A percentile compares a stretch with the other conserved stretches of the same genome.
phyloP scores from a whole-genome alignment of 495 filamentous ascomycete genomes.

The Darksidea phi region DNA sequence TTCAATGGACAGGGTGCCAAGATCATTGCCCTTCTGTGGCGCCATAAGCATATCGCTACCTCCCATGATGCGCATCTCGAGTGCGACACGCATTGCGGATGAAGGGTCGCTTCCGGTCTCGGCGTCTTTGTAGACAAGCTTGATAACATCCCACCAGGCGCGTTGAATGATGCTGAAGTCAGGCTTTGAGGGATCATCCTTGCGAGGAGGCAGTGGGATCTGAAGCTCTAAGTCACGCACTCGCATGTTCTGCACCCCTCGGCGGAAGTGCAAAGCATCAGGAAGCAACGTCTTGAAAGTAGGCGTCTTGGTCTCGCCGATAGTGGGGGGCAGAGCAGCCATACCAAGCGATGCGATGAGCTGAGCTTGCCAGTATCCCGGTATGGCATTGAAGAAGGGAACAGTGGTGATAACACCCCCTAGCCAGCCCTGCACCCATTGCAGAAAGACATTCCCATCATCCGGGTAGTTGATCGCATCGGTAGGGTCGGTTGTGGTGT shows the following conservation, averaged over 20 bases:
- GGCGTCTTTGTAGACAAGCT: conserved; percentile 45
- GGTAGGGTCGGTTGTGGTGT: conserved; percentile 42
- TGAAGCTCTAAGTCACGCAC: conserved; percentile 54
- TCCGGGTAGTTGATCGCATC: conserved; percentile 47
- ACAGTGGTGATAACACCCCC: conserved; percentile 44
- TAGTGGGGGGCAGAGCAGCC: conserved; percentile 46
- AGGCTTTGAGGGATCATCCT: conserved; percentile 41
- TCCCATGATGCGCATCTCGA: conserved; percentile 56
- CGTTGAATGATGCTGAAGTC: conserved; percentile 48
- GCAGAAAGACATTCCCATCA: conserved; percentile 44
- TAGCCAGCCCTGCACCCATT: conserved; percentile 52
- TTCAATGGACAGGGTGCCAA: conserved; percentile 53
- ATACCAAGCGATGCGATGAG: conserved; percentile 47
- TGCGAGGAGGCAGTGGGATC: conserved; percentile 48
- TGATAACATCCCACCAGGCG: conserved; percentile 57
- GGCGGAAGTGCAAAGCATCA: conserved; percentile 55
- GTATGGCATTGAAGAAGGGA: conserved; percentile 46
- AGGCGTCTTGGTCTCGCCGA: conserved; percentile 36
- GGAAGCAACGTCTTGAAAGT: conserved; percentile 49
- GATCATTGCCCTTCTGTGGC: conserved; percentile 50
- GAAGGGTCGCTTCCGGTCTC: conserved; percentile 27
- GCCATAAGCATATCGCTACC: conserved; percentile 54
- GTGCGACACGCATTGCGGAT: conserved; percentile 52
- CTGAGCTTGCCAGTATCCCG: conserved; percentile 49
- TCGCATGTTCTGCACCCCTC: conserved; percentile 54